Evolutionary conservation across 352 stramenopile species (phyloP).

Genomic region (Peronospora farinosa): DNA sequence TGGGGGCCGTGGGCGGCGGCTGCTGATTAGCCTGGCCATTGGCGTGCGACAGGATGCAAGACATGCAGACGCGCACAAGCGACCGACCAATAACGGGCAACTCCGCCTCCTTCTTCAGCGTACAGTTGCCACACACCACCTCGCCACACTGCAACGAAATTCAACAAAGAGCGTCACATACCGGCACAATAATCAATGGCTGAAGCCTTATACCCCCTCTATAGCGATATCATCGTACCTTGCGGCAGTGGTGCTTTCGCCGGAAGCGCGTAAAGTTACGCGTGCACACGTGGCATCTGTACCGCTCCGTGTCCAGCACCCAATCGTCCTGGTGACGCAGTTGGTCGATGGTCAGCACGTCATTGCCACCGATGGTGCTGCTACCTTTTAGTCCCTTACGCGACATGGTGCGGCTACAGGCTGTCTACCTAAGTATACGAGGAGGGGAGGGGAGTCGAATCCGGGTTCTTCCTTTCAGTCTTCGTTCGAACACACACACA

Average conservation of each 20-base stretch:
- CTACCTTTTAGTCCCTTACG: constrained; percentile 65
- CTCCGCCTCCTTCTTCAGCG: constrained; percentile 82
- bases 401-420: constrained; percentile 39
- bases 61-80: constrained; percentile 85
- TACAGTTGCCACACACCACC: constrained; percentile 84
- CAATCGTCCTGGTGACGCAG: constrained; percentile 84
- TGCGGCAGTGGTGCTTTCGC: constrained; percentile 86
- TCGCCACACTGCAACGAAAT: constrained; percentile 57
- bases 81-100: constrained; percentile 79
- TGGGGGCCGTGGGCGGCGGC: constrained; percentile 36
- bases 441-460: constrained; percentile 2
- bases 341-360: constrained; percentile 86
- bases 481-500: constrained; percentile 5
- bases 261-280: constrained; percentile 85
- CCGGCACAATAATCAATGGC: constrained; percentile 3
- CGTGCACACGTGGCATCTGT: constrained; percentile 85
- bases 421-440: constrained; percentile 13
- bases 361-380: constrained; percentile 65
- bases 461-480: constrained; percentile 11
- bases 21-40: constrained; percentile 74
- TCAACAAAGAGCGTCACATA: neutral
- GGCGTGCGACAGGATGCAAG: constrained; percentile 81
- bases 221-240: constrained; percentile 31
- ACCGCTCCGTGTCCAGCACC: constrained; percentile 83
- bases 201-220: neutral